Conservation (phyloP, 2,329 filamentous ascomycete genomes). For the Trichoderma brevicompactum region DNA sequence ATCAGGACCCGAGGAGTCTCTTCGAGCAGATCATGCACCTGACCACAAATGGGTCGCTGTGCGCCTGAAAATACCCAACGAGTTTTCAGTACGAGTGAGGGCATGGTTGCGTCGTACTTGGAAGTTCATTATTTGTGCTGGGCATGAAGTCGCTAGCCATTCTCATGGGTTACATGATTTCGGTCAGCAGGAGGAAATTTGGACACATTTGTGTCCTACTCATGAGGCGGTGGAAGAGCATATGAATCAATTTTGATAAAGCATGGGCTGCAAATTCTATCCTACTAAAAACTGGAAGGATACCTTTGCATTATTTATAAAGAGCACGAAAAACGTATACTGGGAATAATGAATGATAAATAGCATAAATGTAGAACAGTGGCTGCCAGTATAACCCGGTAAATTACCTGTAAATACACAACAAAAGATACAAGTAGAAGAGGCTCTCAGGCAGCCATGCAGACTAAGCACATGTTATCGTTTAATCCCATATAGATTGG, state of each 20-base stretch:
- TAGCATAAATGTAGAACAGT: too few species aligned
- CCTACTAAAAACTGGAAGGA: too few species aligned
- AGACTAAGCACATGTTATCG: too few species aligned
- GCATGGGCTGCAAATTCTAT: background rate
- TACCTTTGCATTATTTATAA: too few species aligned
- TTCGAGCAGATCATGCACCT: constrained; percentile 59
- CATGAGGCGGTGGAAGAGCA: constrained; percentile 19
- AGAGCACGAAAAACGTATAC: too few species aligned
- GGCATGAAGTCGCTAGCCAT: constrained; percentile 28
- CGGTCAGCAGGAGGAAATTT: constrained; percentile 34
- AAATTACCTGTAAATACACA: too few species aligned
- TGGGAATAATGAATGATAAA: too few species aligned
- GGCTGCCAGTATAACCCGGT: too few species aligned
- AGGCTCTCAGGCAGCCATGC: too few species aligned
- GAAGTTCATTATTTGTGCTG: constrained; percentile 22
- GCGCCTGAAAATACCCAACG: constrained; percentile 61
- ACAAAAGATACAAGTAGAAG: too few species aligned
- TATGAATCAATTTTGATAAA: constrained; percentile 20
- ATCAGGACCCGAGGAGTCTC: constrained; percentile 45
- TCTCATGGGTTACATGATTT: constrained; percentile 33
- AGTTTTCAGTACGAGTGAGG: constrained; percentile 56
- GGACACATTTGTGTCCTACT: constrained; percentile 34
- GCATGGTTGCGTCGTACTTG: constrained; percentile 48
- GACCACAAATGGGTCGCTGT: constrained; percentile 62
- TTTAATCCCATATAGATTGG: too few species aligned